These are phyloP conservation scores for Talaromyces sp. DNA, from an alignment of 2,329 filamentous ascomycete genomes.

Conservation along the genomic window DNA sequence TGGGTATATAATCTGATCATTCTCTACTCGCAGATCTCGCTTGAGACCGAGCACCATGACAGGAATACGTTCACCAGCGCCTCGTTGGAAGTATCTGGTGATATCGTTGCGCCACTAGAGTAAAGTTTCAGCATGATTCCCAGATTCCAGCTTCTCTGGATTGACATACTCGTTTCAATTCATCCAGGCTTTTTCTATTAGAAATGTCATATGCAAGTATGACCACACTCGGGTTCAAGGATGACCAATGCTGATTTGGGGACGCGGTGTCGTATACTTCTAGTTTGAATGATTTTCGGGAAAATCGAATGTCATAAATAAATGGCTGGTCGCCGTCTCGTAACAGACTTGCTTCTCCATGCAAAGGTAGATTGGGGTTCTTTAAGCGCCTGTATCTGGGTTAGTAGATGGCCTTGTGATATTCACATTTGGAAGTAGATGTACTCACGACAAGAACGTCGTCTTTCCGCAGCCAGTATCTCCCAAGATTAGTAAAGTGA, in stretches of 20 bases:
- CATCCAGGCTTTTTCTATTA: conserved; percentile 49
- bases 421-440: background rate
- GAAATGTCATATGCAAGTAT: conserved; percentile 60
- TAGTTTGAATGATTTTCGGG: conserved; percentile 53
- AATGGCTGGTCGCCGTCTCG: conserved; percentile 58
- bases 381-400: conserved; percentile 20
- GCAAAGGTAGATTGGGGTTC: conserved; percentile 15
- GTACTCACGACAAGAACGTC: conserved; percentile 59
- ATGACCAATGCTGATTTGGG: conserved; percentile 55
- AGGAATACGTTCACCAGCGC: conserved; percentile 46
- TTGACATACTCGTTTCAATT: conserved; percentile 40
- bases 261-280: conserved; percentile 57
- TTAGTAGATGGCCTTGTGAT: background rate
- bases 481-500: conserved; percentile 54
- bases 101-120: conserved; percentile 44
- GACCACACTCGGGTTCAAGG: conserved; percentile 53
- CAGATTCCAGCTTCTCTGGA: background rate
- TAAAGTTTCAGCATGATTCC: background rate
- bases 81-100: conserved; percentile 50
- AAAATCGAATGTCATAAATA: conserved; percentile 57
- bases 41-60: conserved; percentile 60
- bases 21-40: conserved; percentile 52
- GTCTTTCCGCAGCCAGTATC: conserved; percentile 61
- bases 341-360: conserved; percentile 39
- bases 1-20: conserved; percentile 42